phyloP scores from a whole-genome alignment of 768 basidiomycete genomes.

The Guyanaporus albipodus region DNA sequence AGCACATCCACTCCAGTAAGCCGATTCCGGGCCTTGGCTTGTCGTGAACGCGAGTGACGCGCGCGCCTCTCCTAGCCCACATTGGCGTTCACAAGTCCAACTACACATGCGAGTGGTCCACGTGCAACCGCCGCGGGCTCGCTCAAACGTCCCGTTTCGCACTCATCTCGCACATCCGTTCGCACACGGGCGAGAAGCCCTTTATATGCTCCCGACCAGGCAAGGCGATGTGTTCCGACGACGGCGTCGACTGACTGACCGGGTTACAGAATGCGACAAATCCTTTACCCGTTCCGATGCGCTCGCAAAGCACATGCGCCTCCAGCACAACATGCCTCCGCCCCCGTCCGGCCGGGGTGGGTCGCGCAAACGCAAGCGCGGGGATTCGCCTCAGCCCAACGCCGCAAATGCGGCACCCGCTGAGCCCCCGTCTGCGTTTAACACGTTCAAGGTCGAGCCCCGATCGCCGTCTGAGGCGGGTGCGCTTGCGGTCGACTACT shows the following conservation, averaged over 20 bases:
- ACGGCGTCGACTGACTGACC: neutral
- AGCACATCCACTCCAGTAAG: constrained; percentile 80
- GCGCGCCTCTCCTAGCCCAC: constrained; percentile 55
- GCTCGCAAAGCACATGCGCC: constrained; percentile 86
- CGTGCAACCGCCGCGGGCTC: constrained; percentile 74
- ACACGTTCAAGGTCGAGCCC: constrained; percentile 63
- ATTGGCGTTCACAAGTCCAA: constrained; percentile 80
- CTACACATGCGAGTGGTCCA: constrained; percentile 88
- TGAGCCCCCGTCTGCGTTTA: constrained; percentile 40
- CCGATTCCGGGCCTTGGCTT: neutral
- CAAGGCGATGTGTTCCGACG: constrained; percentile 33
- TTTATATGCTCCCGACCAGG: constrained; percentile 81
- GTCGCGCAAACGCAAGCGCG: constrained; percentile 66
- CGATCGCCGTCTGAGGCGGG: constrained; percentile 39
- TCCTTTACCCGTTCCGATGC: constrained; percentile 95
- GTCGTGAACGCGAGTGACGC: neutral
- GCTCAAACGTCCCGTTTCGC: constrained; percentile 88
- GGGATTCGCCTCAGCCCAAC: constrained; percentile 27
- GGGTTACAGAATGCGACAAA: constrained; percentile 77
- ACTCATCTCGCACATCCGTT: constrained; percentile 84
- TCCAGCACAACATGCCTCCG: constrained; percentile 76
- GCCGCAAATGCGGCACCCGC: constrained; percentile 15
- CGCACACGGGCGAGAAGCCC: constrained; percentile 93
- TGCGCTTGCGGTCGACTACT: constrained; percentile 31
- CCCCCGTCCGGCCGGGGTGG: constrained; percentile 73